A percentile compares a stretch with the other conserved stretches of the same genome.
phyloP scores from a whole-genome alignment of 2,329 filamentous ascomycete genomes.

The Fusarium guadeloupense region DNA sequence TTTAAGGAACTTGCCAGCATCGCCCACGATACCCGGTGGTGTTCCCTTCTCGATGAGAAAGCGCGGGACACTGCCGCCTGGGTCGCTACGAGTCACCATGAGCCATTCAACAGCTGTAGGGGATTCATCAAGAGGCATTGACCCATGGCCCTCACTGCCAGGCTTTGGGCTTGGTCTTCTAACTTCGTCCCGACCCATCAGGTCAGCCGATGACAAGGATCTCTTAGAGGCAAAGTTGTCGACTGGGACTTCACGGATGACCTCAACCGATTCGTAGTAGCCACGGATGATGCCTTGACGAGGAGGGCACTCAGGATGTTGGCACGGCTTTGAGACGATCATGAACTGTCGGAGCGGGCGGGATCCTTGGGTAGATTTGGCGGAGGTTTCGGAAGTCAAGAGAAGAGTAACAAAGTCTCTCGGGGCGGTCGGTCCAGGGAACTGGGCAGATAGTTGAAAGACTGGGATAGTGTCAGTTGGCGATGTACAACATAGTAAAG shows the following conservation, averaged over 20 bases:
- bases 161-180: slow-evolving; percentile 27
- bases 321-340: slow-evolving; percentile 85
- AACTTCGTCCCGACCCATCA: slow-evolving; percentile 42
- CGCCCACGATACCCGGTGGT: slow-evolving; percentile 79
- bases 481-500: slow-evolving; percentile 6
- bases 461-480: slow-evolving; percentile 59
- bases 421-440: slow-evolving; percentile 86
- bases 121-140: slow-evolving; percentile 40
- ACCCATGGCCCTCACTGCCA: slow-evolving; percentile 24
- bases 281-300: slow-evolving; percentile 81
- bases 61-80: slow-evolving; percentile 85
- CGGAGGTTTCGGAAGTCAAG: slow-evolving; percentile 69
- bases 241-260: slow-evolving; percentile 83
- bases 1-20: slow-evolving; percentile 82
- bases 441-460: slow-evolving; percentile 87
- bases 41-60: slow-evolving; percentile 94
- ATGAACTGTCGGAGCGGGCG: slow-evolving; percentile 76
- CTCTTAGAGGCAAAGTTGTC: slow-evolving; percentile 50
- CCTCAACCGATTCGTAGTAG: slow-evolving; percentile 89
- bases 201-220: slow-evolving; percentile 48
- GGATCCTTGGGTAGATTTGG: slow-evolving; percentile 41
- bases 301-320: slow-evolving; percentile 76
- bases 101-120: slow-evolving; percentile 79
- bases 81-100: slow-evolving; percentile 90
- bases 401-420: slow-evolving; percentile 88